Percentiles rank a stretch among this genome's conserved stretches.
phyloP scores from a whole-genome alignment of 257 asterid species.

The Salvia miltiorrhiza region DNA sequence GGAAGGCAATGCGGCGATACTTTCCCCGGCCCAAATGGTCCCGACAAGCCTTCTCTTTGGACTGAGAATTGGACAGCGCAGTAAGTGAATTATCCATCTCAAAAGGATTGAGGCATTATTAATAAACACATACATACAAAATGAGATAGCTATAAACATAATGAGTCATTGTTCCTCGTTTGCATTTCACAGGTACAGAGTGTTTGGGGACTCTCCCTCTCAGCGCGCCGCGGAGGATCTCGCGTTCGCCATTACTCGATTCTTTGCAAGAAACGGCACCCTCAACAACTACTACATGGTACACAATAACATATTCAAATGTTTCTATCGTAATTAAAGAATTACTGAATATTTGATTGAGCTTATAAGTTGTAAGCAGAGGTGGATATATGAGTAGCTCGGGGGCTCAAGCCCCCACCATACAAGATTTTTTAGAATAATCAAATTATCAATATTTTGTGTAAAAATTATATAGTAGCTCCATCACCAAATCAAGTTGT shows the following conservation, averaged over 20 bases:
- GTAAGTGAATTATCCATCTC: conserved; percentile 29
- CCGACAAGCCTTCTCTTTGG: conserved; percentile 86
- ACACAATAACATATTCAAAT: neutral
- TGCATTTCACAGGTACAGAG: conserved; percentile 53
- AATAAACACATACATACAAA: too few species aligned
- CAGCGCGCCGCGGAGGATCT: conserved; percentile 89
- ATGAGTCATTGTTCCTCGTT: too few species aligned
- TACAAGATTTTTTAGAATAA: too few species aligned
- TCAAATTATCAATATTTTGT: too few species aligned
- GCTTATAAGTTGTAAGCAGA: too few species aligned
- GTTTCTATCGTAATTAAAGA: neutral
- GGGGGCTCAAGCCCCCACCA: too few species aligned
- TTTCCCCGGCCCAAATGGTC: conserved; percentile 79
- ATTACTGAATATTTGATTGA: too few species aligned
- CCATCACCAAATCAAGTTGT: too few species aligned
- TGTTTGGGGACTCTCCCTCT: conserved; percentile 83
- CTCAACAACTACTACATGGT: conserved; percentile 95
- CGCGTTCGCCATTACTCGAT: conserved; percentile 72
- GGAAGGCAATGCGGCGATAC: conserved; percentile 97
- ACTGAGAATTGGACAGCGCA: conserved; percentile 99
- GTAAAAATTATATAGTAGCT: too few species aligned
- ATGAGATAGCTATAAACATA: too few species aligned
- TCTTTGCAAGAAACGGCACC: conserved; percentile 81
- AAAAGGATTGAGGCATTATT: too few species aligned
- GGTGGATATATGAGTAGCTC: too few species aligned